Evolutionary conservation across 192 early-diverging fungal genomes (phyloP).

Genomic region (Coemansia sp.): DNA sequence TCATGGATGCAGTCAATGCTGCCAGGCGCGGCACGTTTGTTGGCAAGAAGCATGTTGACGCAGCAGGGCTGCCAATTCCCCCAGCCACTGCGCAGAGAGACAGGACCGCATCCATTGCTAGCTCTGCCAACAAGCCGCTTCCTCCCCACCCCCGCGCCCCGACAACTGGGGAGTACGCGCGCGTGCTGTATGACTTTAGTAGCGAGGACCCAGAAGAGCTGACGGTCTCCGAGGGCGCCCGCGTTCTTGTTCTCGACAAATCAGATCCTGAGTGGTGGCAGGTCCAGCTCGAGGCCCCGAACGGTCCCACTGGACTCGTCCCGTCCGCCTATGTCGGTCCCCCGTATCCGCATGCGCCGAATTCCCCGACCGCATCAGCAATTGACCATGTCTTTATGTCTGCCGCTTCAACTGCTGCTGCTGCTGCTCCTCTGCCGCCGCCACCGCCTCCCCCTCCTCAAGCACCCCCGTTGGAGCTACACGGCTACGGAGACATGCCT

Average conservation of each 20-base stretch:
- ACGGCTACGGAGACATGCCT: neutral
- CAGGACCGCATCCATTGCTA: neutral
- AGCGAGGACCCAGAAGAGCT: slow-evolving; percentile 85
- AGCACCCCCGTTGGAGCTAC: neutral
- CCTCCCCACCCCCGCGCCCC: neutral
- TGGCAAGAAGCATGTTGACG: slow-evolving; percentile 31
- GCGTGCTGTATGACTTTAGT: slow-evolving; percentile 79
- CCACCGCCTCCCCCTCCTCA: neutral
- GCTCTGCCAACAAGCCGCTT: neutral
- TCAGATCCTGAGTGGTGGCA: slow-evolving; percentile 89
- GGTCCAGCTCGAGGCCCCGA: slow-evolving; percentile 62
- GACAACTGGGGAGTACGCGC: slow-evolving; percentile 26
- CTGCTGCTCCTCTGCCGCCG: neutral
- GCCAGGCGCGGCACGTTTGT: slow-evolving; percentile 58
- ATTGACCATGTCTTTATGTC: neutral
- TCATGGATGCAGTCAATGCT: slow-evolving; percentile 62
- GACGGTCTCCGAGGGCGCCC: slow-evolving; percentile 78
- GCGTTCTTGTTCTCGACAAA: slow-evolving; percentile 81
- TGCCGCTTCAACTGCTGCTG: neutral
- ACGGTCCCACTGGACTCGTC: slow-evolving; percentile 70
- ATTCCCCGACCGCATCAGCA: neutral
- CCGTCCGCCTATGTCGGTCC: slow-evolving; percentile 79
- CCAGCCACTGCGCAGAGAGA: slow-evolving; percentile 12
- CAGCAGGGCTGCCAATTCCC: slow-evolving; percentile 2
- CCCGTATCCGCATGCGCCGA: neutral